These are phyloP conservation scores for Saccharomycopsis hybrid DNA, from an alignment of 1,139 yeast species.

Conservation along the genomic window DNA sequence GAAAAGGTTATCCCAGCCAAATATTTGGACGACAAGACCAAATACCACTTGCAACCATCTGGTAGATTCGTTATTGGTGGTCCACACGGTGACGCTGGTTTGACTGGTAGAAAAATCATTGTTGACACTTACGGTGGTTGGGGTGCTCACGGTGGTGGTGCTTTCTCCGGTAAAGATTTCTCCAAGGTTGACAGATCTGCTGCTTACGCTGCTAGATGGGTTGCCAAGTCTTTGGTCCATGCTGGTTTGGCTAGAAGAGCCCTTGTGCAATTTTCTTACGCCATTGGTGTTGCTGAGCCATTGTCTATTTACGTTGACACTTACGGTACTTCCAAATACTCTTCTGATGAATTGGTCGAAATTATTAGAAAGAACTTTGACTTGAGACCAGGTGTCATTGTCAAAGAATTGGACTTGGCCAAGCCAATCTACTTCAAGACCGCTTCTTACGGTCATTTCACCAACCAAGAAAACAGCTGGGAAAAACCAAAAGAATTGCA, in stretches of 20 bases:
- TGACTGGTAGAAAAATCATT: conserved; percentile 98
- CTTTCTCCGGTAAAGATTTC: conserved; percentile 99
- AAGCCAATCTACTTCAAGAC: conserved; percentile 99
- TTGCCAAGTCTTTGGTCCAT: conserved; percentile 92
- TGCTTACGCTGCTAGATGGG: conserved; percentile 99
- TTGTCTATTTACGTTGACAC: conserved; percentile 95
- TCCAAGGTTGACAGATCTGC: conserved; percentile 99
- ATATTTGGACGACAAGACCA: conserved; percentile 88
- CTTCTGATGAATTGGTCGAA: conserved; percentile 83
- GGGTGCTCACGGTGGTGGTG: conserved; percentile 99
- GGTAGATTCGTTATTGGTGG: conserved; percentile 99
- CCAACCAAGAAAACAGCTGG: conserved; percentile 98
- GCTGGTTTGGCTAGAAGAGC: conserved; percentile 97
- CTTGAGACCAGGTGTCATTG: conserved; percentile 99
- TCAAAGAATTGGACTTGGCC: conserved; percentile 91
- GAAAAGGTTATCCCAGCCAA: conserved; percentile 89
- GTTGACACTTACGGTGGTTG: conserved; percentile 99
- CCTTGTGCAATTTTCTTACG: conserved; percentile 96
- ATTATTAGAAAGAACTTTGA: conserved; percentile 93
- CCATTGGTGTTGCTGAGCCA: conserved; percentile 99
- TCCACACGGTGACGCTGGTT: conserved; percentile 99
- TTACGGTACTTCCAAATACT: conserved; percentile 90
- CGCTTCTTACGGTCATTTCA: conserved; percentile 98
- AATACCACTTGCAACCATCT: conserved; percentile 98
- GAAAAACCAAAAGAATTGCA: conserved; percentile 91